Conservation (phyloP, 805 yeast genomes). For the Saturnispora bothae region DNA sequence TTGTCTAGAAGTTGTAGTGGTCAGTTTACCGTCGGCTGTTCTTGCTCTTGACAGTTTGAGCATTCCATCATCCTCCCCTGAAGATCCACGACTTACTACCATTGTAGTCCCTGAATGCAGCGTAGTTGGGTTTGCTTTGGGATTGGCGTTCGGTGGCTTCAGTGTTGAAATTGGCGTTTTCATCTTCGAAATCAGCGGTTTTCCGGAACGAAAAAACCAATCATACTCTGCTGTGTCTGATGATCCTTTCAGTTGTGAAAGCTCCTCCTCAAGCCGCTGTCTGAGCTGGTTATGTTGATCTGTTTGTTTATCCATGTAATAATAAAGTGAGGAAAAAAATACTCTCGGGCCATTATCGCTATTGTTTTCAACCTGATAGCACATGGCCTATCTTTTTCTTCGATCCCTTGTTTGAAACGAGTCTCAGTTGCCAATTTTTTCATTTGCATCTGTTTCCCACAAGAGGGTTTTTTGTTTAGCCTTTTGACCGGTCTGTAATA, state of each 20-base stretch:
- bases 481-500: too few species aligned
- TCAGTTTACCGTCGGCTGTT: neutral
- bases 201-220: constrained; percentile 22
- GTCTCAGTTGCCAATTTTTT: too few species aligned
- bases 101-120: constrained; percentile 8
- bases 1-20: constrained; percentile 2
- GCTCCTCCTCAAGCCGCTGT: constrained; percentile 22
- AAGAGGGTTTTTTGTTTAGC: too few species aligned
- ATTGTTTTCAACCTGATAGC: too few species aligned
- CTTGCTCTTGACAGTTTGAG: constrained; percentile 2
- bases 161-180: neutral
- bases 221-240: constrained; percentile 22
- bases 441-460: too few species aligned
- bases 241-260: constrained; percentile 12
- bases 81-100: constrained; percentile 16
- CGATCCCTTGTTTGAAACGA: too few species aligned
- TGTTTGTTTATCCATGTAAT: neutral
- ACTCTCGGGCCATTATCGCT: too few species aligned
- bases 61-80: constrained; percentile 16
- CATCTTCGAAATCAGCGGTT: constrained; percentile 4
- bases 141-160: too few species aligned
- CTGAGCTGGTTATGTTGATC: constrained; percentile 23
- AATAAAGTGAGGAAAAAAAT: neutral
- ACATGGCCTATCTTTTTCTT: too few species aligned
- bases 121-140: constrained; percentile 3